Percentiles rank a stretch among this genome's conserved stretches.
These are phyloP conservation scores for Cantharellus anzutake DNA, from an alignment of 768 basidiomycete species.

Conservation along the genomic window DNA sequence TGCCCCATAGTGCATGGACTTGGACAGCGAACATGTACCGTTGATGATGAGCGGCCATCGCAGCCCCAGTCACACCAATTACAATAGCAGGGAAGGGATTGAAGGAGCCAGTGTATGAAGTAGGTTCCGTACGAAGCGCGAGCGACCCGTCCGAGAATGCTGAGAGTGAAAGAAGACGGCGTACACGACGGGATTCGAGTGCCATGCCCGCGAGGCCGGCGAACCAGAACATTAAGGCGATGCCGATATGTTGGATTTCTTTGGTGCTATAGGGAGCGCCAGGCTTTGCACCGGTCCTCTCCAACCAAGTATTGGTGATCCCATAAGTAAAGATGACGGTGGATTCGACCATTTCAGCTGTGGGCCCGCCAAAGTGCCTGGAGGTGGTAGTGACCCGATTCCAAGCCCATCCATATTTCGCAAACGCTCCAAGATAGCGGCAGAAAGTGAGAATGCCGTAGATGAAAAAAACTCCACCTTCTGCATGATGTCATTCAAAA, in stretches of 20 bases:
- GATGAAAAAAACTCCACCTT: conserved; percentile 83
- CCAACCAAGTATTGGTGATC: conserved; percentile 90
- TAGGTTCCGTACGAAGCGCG: conserved; percentile 28
- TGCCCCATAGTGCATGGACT: conserved; percentile 85
- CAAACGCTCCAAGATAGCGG: conserved; percentile 84
- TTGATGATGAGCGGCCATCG: conserved; percentile 86
- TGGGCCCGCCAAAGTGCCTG: conserved; percentile 9
- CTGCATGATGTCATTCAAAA: conserved; percentile 19
- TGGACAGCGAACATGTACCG: conserved; percentile 84
- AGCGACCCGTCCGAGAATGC: conserved; percentile 14
- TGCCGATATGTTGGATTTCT: conserved; percentile 84
- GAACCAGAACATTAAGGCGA: conserved; percentile 78
- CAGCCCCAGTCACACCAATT: conserved; percentile 82
- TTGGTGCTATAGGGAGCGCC: conserved; percentile 80
- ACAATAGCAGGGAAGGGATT: conserved; percentile 88
- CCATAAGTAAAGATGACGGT: conserved; percentile 76
- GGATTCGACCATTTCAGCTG: conserved; percentile 66
- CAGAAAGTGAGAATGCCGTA: conserved; percentile 79
- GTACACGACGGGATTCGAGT: conserved; percentile 45
- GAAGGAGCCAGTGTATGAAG: conserved; percentile 58
- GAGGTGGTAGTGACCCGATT: conserved; percentile 25
- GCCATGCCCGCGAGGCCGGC: conserved; percentile 79
- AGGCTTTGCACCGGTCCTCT: conserved; percentile 66
- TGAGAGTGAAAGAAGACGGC: neutral
- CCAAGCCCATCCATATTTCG: conserved; percentile 90